Evolutionary conservation across 192 early-diverging fungal genomes (phyloP).

Genomic region (Gonapodya sp.): DNA sequence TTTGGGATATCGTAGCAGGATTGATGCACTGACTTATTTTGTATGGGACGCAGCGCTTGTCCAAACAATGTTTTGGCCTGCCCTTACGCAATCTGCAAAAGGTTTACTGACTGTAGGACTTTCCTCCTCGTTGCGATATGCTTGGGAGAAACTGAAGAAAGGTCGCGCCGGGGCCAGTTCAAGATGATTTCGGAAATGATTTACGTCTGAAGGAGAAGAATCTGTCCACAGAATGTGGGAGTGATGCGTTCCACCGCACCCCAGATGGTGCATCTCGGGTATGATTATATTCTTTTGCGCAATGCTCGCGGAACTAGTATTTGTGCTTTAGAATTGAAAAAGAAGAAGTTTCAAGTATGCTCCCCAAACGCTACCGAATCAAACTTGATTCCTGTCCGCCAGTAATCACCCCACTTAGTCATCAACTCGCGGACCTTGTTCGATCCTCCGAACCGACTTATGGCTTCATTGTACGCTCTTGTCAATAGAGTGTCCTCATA

Average conservation of each 20-base stretch:
- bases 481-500: not conserved
- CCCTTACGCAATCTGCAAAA: constrained; percentile 83
- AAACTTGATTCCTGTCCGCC: not conserved
- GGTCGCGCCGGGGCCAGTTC: not conserved
- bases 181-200: no score
- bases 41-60: constrained; percentile 38
- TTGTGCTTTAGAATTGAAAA: not conserved
- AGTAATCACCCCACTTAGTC: not conserved
- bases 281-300: no score
- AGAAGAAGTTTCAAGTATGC: not conserved
- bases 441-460: not conserved
- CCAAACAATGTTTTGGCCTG: constrained; percentile 64
- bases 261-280: no score
- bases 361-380: not conserved
- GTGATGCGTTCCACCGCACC: no score
- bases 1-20: not conserved
- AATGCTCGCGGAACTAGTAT: not conserved
- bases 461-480: not conserved
- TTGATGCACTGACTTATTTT: constrained; percentile 19
- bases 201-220: no score
- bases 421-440: not conserved
- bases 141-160: constrained; percentile 40
- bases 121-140: constrained; percentile 50
- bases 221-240: no score
- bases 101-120: constrained; percentile 84